Percentiles rank a stretch among this genome's conserved stretches.
phyloP scores from a whole-genome alignment of 2,329 filamentous ascomycete genomes.

The Ceratocystis huliohia region DNA sequence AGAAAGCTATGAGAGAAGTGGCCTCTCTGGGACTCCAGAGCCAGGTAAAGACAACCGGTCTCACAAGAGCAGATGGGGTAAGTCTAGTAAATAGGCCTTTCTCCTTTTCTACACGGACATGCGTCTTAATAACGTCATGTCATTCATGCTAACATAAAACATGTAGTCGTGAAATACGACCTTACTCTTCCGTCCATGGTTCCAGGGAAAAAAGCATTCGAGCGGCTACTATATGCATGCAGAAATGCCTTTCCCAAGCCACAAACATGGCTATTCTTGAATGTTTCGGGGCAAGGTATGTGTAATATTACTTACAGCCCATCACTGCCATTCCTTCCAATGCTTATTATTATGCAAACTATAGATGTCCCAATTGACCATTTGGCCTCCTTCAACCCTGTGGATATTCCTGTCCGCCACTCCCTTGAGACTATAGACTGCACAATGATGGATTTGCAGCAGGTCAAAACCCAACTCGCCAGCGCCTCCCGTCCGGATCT shows the following conservation, averaged over 20 bases:
- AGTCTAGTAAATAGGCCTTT: slow-evolving; percentile 23
- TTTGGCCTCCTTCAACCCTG: slow-evolving; percentile 22
- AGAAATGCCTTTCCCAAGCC: slow-evolving; percentile 59
- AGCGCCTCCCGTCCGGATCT: slow-evolving; percentile 23
- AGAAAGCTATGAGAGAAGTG: slow-evolving; percentile 69
- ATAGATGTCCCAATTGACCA: slow-evolving; percentile 9
- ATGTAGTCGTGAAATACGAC: slow-evolving; percentile 60
- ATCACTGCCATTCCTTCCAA: neutral
- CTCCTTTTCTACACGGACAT: neutral
- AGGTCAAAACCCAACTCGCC: slow-evolving; percentile 21
- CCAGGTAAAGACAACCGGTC: slow-evolving; percentile 45
- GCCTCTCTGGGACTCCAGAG: slow-evolving; percentile 59
- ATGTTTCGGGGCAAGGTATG: slow-evolving; percentile 32
- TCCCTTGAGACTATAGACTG: slow-evolving; percentile 37
- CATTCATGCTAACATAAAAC: slow-evolving; percentile 24
- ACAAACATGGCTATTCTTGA: slow-evolving; percentile 66
- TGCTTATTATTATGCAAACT: neutral
- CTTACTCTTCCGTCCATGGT: slow-evolving; percentile 64
- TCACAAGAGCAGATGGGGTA: slow-evolving; percentile 62
- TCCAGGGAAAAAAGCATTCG: slow-evolving; percentile 71
- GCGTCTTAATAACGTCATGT: neutral
- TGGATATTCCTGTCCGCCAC: neutral
- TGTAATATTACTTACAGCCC: neutral
- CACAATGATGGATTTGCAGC: slow-evolving; percentile 31
- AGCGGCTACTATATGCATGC: slow-evolving; percentile 63